Base-by-base conservation (phyloP, 75 land plant species). In the Larix kaempferi region DNA sequence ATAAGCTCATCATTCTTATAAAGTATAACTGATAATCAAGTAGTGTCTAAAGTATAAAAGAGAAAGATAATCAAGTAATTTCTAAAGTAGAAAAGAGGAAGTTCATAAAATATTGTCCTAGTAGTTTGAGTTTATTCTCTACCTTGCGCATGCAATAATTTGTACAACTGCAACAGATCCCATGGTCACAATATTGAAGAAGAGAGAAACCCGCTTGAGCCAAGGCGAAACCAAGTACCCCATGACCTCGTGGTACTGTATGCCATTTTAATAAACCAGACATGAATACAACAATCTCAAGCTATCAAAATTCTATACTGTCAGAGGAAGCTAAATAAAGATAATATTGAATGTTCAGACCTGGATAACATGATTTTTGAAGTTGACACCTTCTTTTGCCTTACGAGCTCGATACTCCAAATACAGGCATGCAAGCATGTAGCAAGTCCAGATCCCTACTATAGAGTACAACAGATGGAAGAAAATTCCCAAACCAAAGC, bases 351-450 rank as follows among this genome's bases (percentile, higher is more conserved):
- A 15, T 26, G 16, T 26, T 60, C 22, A 14, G 25, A 74, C 76
- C 76, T 74, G 76, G 14, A 86, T 86, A 71, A 86, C 82, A 78
- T 86, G 85, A 12, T 83, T 80, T 29, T 83, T 83, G 85, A 86
- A 86, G 80, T 76, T 81, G 25, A 81, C 86, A 14, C 88, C 88
- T 55, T 84, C 80, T 63, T 73, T 78, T 63, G 77, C 86, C 80
- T 82, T 84, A 11, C 86, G 79, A 16, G 76, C 57, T 26, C 91
- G 59, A 62, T 87, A 89, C 78, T 85, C 87, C 77, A 83, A 33
- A 52, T 85, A 83, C 33, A 85, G 73, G 74, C 77, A 59, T 35
- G 86, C 58, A 27, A 83, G 56, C 59, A 83, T 58, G 76, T 85
- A 85, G 74, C 79, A 78, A 14, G 87, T 83, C 87, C 86, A 85